Evolutionary conservation across 163 green algal species (phyloP), one percentile per base, ranked within the genome.

Genomic region (Chloromonas sp.): DNA sequence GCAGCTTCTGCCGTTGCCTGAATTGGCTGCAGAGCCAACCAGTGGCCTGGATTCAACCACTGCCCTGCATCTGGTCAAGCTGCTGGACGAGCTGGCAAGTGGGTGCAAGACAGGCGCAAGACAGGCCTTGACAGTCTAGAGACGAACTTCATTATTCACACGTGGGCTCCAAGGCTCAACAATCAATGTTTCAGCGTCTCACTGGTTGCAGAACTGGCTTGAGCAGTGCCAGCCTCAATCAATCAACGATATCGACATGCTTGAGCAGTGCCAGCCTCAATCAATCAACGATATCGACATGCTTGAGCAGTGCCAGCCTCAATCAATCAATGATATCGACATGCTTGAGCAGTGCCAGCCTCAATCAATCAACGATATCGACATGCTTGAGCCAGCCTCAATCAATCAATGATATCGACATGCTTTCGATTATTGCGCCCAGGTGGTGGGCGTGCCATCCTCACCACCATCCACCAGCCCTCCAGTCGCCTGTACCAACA

Each of bases 21-120:
- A n/a, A 11, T 76, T 8, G 5, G 66, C 8, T 76, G 66, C 78
- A 82, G 89, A 92, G 86, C 89, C 89, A 78, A 92, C 89, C 58
- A 86, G 78, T 66, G 95, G 95, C 11, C 90, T 98, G 74, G 96
- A 98, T 90, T 91, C 86, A 79, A 98, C 95, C 8, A 98, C 96
- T 0, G 94, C 94, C 13, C 94, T 98, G 89, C 92, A 96, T 82
- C 87, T 99, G 77, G 82, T 98, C 81, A 85, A 86, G 1, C 94
- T 91, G 57, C 93, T 99, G 84, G 82, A 90, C 0, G 66, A 92
- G 62, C 86, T 96, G 87, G 83, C 83, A 61, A 79, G 71, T 81
- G 80, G 76, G 80, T 82, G 78, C 61, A 1, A 82, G 1, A 13
- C 57, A 82, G 58, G 2, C 62, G 78, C 1, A 80, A 8, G 15